These are phyloP conservation scores for Epithemia pelagica DNA, from an alignment of 108 stramenopile genomes.

Conservation along the genomic window DNA sequence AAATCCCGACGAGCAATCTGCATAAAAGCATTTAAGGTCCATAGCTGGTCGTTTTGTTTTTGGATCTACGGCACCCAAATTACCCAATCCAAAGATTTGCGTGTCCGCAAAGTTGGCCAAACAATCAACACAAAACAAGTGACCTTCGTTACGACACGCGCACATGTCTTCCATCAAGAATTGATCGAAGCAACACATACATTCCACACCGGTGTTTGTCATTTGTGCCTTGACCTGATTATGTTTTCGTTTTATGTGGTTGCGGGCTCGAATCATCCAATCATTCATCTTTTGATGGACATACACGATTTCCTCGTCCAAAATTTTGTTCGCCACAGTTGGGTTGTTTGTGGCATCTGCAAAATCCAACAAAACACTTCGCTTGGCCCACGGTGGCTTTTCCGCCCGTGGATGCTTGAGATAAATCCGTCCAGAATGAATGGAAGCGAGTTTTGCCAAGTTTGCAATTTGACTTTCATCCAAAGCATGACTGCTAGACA, in stretches of 20 bases:
- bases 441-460: background rate
- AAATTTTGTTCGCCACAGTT: slow-evolving; percentile 22
- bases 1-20: slow-evolving; percentile 61
- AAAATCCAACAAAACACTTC: too few relatives aligned
- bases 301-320: slow-evolving; percentile 29
- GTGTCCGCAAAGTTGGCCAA: slow-evolving; percentile 55
- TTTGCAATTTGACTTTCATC: background rate
- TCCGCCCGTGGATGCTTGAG: background rate
- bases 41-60: slow-evolving; percentile 30
- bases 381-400: too few relatives aligned
- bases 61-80: slow-evolving; percentile 42
- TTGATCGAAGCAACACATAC: slow-evolving; percentile 68
- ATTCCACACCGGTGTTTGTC: slow-evolving; percentile 44
- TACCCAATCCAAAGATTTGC: slow-evolving; percentile 64
- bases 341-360: too few relatives aligned
- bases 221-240: slow-evolving; percentile 14
- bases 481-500: too few relatives aligned
- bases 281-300: slow-evolving; percentile 28
- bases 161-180: slow-evolving; percentile 74
- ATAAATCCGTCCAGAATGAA: background rate
- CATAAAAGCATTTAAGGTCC: slow-evolving; percentile 65
- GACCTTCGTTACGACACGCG: slow-evolving; percentile 57
- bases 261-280: slow-evolving; percentile 18
- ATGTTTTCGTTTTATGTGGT: slow-evolving; percentile 5
- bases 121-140: slow-evolving; percentile 77